phyloP scores from a whole-genome alignment of 371 early-diverging fungal species.

The Lichtheimia corymbifera region DNA sequence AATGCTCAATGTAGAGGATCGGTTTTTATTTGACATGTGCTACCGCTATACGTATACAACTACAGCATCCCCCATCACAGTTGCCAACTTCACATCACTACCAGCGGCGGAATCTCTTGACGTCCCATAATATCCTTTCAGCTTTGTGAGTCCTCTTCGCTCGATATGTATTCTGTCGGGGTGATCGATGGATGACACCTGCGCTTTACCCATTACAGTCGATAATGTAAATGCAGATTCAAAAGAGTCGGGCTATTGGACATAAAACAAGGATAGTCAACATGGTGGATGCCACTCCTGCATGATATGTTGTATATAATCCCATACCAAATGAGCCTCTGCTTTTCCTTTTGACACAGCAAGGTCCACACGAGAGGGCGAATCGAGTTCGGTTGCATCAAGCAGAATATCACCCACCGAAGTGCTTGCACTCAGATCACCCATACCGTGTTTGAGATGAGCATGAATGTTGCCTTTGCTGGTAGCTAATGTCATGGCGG shows the following conservation, averaged over 20 bases:
- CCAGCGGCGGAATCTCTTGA: background rate
- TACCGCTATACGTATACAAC: background rate
- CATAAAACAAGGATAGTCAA: background rate
- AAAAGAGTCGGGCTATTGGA: background rate
- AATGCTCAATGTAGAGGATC: background rate
- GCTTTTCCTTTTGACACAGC: background rate
- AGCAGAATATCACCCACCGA: background rate
- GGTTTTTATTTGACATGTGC: background rate
- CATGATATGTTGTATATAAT: too few species aligned
- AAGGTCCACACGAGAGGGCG: background rate
- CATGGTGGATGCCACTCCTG: too few species aligned
- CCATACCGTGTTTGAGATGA: background rate
- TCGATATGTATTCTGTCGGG: background rate
- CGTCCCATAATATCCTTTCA: background rate
- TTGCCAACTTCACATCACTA: background rate
- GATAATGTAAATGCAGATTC: background rate
- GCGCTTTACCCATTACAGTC: background rate
- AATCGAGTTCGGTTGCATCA: background rate
- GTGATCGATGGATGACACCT: background rate
- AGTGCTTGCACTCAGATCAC: background rate
- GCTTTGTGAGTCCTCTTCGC: background rate
- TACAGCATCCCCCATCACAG: constrained; percentile 1
- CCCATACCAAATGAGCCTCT: background rate
- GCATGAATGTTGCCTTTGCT: background rate
- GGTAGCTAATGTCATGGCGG: background rate